Evolutionary conservation across 2,329 filamentous ascomycete species (phyloP), one percentile per base, ranked within the genome.

Genomic region (Colletotrichum costaricense): DNA sequence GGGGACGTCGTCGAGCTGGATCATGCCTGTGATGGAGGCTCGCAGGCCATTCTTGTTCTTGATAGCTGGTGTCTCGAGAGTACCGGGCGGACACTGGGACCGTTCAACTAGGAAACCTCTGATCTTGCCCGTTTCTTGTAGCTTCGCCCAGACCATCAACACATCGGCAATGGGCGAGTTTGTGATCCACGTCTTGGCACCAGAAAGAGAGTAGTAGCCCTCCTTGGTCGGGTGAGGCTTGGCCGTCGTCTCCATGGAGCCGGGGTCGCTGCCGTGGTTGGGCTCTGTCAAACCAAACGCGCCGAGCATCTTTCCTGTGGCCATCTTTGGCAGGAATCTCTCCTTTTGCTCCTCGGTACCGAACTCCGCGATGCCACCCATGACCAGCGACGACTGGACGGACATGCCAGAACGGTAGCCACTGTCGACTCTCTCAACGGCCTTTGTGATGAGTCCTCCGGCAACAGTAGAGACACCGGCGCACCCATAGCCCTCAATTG

Each of bases 21-120:
- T 98, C 97, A 98, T 98, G 70, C 97, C 97, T 0, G 97, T 99
- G 75, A 98, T 93, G 14, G 94, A 97, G 14, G 97, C 97, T 72
- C 97, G 90, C 38, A 99, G 90, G 2, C 95, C 97, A 75, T 94
- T 98, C 89, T 99, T 99, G 86, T 98, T 91, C 87, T 97, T 97
- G 82, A 99, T 93, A 14, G 93, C 86, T 1, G 97, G 97, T 6
- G 97, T 99, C 82, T 97, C 95, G 16, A 99, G 88, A 0, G 95
- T 97, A 2, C 97, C 96, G 0, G 94, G 88, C 2, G 95, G 95
- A 79, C 95, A 97, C 77, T 94, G 89, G 77, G 91, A 91, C 77
- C 96, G 90, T 84, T 99, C 95, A 38, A 99, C 89, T 60, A 98
- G 84, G 84, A 98, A 99, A 0, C 97, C 97, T 60, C 94, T 91